Evolutionary conservation across 2,329 filamentous ascomycete species (phyloP).

Genomic region (Decorospora gaudefroyi): DNA sequence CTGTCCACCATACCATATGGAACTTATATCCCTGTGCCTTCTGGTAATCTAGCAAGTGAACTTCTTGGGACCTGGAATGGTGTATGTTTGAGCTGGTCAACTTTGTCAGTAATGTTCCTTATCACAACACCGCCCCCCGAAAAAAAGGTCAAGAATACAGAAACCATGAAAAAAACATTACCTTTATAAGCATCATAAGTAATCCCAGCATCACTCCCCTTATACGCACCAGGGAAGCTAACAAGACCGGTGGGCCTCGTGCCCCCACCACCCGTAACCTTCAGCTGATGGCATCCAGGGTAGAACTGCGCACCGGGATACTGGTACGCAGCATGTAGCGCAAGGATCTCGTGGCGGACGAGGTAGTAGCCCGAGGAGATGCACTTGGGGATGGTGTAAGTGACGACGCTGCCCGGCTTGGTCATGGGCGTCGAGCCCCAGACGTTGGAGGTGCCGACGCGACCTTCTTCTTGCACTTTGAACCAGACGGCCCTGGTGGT

Average conservation of each 20-base stretch:
- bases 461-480: slow-evolving; percentile 58
- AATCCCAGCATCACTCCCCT: slow-evolving; percentile 56
- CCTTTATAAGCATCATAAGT: slow-evolving; percentile 59
- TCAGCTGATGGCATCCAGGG: slow-evolving; percentile 62
- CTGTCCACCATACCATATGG: too few relatives aligned
- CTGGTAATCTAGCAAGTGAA: slow-evolving; percentile 43
- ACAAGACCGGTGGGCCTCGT: slow-evolving; percentile 52
- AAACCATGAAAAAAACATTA: slow-evolving; percentile 14
- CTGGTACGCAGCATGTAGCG: slow-evolving; percentile 54
- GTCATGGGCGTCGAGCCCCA: slow-evolving; percentile 55
- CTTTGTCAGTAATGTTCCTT: slow-evolving; percentile 7
- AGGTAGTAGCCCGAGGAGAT: slow-evolving; percentile 61
- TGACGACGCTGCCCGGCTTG: slow-evolving; percentile 53
- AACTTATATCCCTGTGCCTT: too few relatives aligned
- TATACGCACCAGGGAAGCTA: slow-evolving; percentile 60
- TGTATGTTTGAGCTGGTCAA: slow-evolving; percentile 28
- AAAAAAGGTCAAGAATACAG: not conserved
- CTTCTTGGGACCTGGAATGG: slow-evolving; percentile 34
- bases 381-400: slow-evolving; percentile 61
- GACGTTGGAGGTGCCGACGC: slow-evolving; percentile 55
- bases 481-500: slow-evolving; percentile 57
- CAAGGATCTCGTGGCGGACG: slow-evolving; percentile 63
- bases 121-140: not conserved
- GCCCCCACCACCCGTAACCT: slow-evolving; percentile 57
- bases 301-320: slow-evolving; percentile 64